These are phyloP conservation scores for Neurospora sp. DNA, from an alignment of 2,329 filamentous ascomycete genomes.

Conservation along the genomic window DNA sequence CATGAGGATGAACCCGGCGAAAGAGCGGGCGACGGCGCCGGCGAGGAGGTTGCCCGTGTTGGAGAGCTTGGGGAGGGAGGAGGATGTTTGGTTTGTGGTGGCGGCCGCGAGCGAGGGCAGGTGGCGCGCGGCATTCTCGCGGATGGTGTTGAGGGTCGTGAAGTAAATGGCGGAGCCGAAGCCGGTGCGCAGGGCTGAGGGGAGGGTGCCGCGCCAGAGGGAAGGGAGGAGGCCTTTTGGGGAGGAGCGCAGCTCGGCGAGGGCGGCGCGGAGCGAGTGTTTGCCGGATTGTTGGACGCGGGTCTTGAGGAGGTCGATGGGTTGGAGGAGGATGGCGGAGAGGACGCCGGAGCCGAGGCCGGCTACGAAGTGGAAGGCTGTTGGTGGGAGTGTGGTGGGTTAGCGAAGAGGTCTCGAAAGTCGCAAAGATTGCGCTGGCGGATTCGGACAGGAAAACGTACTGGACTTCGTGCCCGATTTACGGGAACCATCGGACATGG, in stretches of 20 bases:
- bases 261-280: slow-evolving; percentile 56
- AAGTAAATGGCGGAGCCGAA: slow-evolving; percentile 94
- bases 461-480: slow-evolving; percentile 26
- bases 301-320: slow-evolving; percentile 92
- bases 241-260: slow-evolving; percentile 54
- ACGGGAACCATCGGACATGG: slow-evolving; percentile 26
- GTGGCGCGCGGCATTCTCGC: slow-evolving; percentile 50
- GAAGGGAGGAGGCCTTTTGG: slow-evolving; percentile 43
- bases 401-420: background rate
- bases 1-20: slow-evolving; percentile 87
- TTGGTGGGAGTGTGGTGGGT: background rate
- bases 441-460: slow-evolving; percentile 11
- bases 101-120: slow-evolving; percentile 25
- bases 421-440: background rate
- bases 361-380: slow-evolving; percentile 79
- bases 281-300: slow-evolving; percentile 76
- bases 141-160: slow-evolving; percentile 72
- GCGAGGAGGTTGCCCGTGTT: slow-evolving; percentile 79
- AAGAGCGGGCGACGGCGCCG: slow-evolving; percentile 73
- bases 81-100: slow-evolving; percentile 48
- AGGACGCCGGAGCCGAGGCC: slow-evolving; percentile 80
- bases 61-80: slow-evolving; percentile 69
- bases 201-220: slow-evolving; percentile 88
- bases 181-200: slow-evolving; percentile 87
- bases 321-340: slow-evolving; percentile 85